Percentiles rank a stretch among this genome's conserved stretches.
These are phyloP conservation scores for Aphanomyces astaci DNA, from an alignment of 352 stramenopile species.

Conservation along the genomic window DNA sequence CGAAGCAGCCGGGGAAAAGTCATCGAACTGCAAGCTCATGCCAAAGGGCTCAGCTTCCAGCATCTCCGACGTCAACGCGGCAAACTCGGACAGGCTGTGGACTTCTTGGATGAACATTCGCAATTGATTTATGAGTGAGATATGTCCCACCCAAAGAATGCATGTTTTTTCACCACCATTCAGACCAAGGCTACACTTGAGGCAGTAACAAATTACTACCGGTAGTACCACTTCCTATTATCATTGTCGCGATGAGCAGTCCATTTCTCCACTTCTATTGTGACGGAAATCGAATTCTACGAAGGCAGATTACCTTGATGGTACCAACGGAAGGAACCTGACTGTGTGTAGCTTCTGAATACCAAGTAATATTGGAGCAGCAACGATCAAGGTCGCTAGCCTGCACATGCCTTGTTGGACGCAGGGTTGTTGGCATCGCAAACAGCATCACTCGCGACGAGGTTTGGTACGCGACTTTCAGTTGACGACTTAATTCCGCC, in stretches of 20 bases:
- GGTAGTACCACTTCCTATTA: too few relatives aligned
- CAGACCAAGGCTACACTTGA: too few relatives aligned
- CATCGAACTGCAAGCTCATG: neutral
- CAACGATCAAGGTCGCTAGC: neutral
- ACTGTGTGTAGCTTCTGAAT: too few relatives aligned
- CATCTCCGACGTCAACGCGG: neutral
- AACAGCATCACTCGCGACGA: slow-evolving; percentile 8
- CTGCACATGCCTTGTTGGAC: slow-evolving; percentile 18
- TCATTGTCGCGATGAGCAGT: too few relatives aligned
- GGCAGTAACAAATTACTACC: too few relatives aligned
- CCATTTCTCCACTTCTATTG: too few relatives aligned
- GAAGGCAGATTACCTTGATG: too few relatives aligned
- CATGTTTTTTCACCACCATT: too few relatives aligned
- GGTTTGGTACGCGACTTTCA: neutral
- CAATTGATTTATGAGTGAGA: too few relatives aligned
- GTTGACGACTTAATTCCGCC: neutral
- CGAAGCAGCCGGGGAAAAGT: neutral
- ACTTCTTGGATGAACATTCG: neutral
- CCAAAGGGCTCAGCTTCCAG: neutral
- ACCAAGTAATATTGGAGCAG: too few relatives aligned
- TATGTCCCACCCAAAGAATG: neutral
- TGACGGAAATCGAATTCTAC: too few relatives aligned
- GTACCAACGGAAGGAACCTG: too few relatives aligned
- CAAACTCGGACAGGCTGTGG: neutral
- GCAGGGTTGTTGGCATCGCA: slow-evolving; percentile 11